Base-by-base conservation (phyloP, 2,329 filamentous ascomycete species). In the Aspergillus quadrilineatus region DNA sequence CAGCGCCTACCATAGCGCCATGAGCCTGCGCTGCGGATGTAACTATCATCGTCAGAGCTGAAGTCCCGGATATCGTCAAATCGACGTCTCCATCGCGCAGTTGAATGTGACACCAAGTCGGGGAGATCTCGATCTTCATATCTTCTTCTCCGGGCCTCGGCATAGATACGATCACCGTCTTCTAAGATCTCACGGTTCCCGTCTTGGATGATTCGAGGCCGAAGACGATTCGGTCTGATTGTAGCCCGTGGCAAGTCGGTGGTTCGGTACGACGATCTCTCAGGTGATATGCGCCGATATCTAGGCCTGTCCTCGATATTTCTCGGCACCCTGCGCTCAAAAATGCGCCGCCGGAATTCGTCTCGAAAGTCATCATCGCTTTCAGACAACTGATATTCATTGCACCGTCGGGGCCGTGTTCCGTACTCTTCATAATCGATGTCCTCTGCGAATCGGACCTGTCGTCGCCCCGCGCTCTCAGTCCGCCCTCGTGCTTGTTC, bases 141-240 rank as follows among this genome's bases (percentile, higher is more conserved):
- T 39, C 55, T 58, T 45, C 58, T 54, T 45, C 49, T 47, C 14
- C 61, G 56, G 15, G 57, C 60, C 39, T 63, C 57, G 34, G 43
- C 59, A 29, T 58, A 55, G 34, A 67, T 56, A 26, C 58, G 59
- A 28, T 63, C 59, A 6, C 60, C 64, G 29, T 53, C 60, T 45
- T 62, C 58, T 50, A 55, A 59, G 9, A 68, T 50, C 8, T 62
- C 60, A 44, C 60, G 58, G n/a, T 60, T 58, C 6, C 66, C 66
- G n/a, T 65, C 65, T 45, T 67, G 64, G 42, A 68, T 65, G 15
- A 68, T 65, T n/a, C 50, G 56, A 50, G 66, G 64, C 30, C 55
- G 59, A 37, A 41, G 17, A 30, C 44, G 59, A 30, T 28, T 39
- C 41, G 42, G 12, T 36, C 39, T 58, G 8, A 28, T 8, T 10